Evolutionary conservation across 331 rosid species (phyloP).

Genomic region (Arachis monticola): DNA sequence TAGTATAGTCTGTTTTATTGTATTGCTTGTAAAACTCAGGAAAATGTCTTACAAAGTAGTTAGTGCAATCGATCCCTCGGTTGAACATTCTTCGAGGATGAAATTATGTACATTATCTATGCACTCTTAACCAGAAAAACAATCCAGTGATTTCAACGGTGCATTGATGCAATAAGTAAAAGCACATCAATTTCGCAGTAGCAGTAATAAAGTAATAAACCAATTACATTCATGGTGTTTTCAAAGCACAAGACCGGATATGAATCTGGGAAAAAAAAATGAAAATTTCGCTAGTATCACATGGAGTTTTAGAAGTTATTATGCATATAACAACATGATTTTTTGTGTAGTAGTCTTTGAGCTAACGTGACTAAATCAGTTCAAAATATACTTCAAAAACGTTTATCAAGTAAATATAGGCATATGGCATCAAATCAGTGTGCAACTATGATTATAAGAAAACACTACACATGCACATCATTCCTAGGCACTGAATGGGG

Average conservation of each 20-base stretch:
- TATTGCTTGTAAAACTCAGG: conserved; percentile 4
- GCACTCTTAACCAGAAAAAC: not conserved
- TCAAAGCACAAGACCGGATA: no score
- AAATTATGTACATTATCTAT: not conserved
- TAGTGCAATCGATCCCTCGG: not conserved
- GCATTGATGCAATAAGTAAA: not conserved
- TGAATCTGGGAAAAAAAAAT: no score
- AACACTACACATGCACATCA: not conserved
- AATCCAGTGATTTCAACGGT: not conserved
- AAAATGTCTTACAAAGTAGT: conserved; percentile 16
- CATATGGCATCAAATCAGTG: not conserved
- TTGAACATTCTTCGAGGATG: not conserved
- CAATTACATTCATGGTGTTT: no score
- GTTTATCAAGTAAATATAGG: no score
- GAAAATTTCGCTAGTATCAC: no score
- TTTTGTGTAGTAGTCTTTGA: no score
- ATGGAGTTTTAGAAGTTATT: no score
- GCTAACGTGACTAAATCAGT: no score
- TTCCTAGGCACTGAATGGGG: conserved; percentile 6
- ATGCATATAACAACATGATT: no score
- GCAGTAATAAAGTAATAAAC: no score
- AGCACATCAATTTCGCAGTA: no score
- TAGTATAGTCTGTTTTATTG: not conserved
- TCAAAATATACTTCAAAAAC: no score
- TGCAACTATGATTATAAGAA: not conserved